A percentile compares a stretch with the other conserved stretches of the same genome.
Conservation (phyloP, 164 flowering plant species). For the Kalanchoe fedtschenkoi region DNA sequence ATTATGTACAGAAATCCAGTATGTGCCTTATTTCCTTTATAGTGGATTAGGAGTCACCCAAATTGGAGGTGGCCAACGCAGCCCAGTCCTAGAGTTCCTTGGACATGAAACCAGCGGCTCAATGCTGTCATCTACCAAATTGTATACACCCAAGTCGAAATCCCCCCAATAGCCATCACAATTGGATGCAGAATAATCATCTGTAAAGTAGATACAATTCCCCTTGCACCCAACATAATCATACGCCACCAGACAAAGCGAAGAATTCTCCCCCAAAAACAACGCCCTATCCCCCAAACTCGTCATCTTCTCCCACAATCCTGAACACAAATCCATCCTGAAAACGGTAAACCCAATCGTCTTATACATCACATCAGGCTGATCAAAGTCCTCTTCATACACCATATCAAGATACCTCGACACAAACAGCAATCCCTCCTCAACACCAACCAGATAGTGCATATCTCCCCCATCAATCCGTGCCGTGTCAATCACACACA, state of each 20-base stretch:
- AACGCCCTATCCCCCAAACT: conserved; percentile 28
- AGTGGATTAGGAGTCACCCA: conserved; percentile 44
- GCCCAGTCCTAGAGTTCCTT: conserved; percentile 9
- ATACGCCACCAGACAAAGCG: conserved; percentile 27
- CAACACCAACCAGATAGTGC: conserved; percentile 33
- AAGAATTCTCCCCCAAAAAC: conserved; percentile 47
- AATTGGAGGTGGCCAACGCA: conserved; percentile 26
- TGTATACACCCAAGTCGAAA: conserved; percentile 39
- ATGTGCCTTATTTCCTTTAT: background rate
- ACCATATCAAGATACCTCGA: conserved; percentile 25
- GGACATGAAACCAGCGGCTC: conserved; percentile 29
- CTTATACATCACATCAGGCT: conserved; percentile 15
- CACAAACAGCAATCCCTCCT: conserved; percentile 36
- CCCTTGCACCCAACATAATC: conserved; percentile 31
- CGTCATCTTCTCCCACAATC: conserved; percentile 23
- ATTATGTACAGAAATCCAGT: too few relatives aligned
- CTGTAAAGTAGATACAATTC: conserved; percentile 40
- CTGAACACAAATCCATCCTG: conserved; percentile 19
- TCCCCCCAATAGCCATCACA: conserved; percentile 25
- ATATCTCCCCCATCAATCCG: conserved; percentile 24
- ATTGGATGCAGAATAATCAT: conserved; percentile 38
- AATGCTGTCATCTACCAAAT: conserved; percentile 25
- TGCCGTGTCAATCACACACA: conserved; percentile 19
- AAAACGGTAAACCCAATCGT: conserved; percentile 32
- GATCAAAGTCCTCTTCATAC: conserved; percentile 11